Evolutionary conservation across 495 filamentous ascomycete genomes (phyloP).

Genomic region (Neurospora tetraspora): DNA sequence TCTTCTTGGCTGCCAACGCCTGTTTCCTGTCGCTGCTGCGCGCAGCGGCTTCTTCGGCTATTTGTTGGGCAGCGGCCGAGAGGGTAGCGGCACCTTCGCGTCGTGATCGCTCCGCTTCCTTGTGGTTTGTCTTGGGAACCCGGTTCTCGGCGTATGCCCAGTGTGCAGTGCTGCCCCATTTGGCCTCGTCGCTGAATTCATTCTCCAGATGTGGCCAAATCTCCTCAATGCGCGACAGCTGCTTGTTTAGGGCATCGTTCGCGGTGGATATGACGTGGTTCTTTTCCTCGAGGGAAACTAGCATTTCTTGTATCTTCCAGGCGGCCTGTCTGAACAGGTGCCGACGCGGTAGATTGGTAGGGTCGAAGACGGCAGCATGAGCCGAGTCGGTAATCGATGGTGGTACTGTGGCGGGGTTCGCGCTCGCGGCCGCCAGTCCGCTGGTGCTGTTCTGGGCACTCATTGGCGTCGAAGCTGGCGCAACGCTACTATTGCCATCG

Average conservation of each 20-base stretch:
- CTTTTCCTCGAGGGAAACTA: constrained; percentile 87
- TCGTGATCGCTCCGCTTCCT: constrained; percentile 56
- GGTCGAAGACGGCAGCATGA: constrained; percentile 31
- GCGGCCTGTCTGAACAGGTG: constrained; percentile 52
- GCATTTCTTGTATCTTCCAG: constrained; percentile 58
- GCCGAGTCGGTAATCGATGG: constrained; percentile 30
- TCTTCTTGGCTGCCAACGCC: constrained; percentile 63
- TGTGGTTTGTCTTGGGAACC: constrained; percentile 47
- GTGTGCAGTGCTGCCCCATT: constrained; percentile 80
- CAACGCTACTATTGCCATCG: constrained; percentile 32
- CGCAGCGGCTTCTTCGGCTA: constrained; percentile 67
- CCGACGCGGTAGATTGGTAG: constrained; percentile 48
- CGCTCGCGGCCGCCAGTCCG: constrained; percentile 19
- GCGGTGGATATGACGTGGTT: constrained; percentile 89
- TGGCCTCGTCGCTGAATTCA: constrained; percentile 90
- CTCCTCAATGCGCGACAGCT: constrained; percentile 72
- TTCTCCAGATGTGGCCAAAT: constrained; percentile 72
- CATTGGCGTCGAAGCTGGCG: constrained; percentile 30
- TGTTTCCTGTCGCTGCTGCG: constrained; percentile 76
- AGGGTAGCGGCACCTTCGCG: constrained; percentile 66
- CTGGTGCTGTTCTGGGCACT: constrained; percentile 35
- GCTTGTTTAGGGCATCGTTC: constrained; percentile 77
- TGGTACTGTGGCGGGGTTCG: constrained; percentile 13
- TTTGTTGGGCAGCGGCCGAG: constrained; percentile 55
- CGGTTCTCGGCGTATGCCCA: constrained; percentile 93